Evolutionary conservation across 257 asterid species (phyloP), one percentile per base, ranked within the genome.

Genomic region (Verbascum thapsus): DNA sequence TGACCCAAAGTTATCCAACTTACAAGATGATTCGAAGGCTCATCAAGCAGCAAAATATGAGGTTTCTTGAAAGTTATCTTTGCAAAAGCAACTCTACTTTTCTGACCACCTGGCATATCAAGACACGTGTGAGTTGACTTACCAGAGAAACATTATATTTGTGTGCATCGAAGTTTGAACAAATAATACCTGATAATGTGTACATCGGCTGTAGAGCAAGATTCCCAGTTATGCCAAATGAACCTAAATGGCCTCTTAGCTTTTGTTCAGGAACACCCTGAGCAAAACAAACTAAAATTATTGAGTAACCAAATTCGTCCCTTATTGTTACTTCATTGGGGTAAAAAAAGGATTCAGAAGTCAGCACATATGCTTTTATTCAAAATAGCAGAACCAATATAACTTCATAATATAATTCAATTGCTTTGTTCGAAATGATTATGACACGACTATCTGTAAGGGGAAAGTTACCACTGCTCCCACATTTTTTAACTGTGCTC

Each of bases 121-220:
- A 63, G 42, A 39, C 18, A 51, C 12, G 65, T 61, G 69, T 39
- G 43, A 51, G 23, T 43, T 34, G 50, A 67, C 56, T 20, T 53
- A 20, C 50, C 42, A 53, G 66, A 63, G 20, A 67, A 32, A 42
- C 10, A 9, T 19, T 63, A n/a, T 49, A 1, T 32, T 16, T 44
- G 66, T 54, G 42, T 10, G 53, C 30, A 63, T 56, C 56, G 32
- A 63, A 65, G 16, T n/a, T n/a, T n/a, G n/a, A n/a, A n/a, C n/a
- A 60, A 64, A 45, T 32, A 35, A 5, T 74, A 92, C 97, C 99
- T 56, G 99, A 92, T 68, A 89, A 83, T 30, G 99, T 92, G 81
- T 89, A 92, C 97, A 92, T 92, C 1, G 99, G 99, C 80, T 92
- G 99, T 55, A 92, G 92, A 68, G 99, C 99, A 72, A 92, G 95